phyloP scores from a whole-genome alignment of 805 yeast species.

The Clavispora vitiphila region DNA sequence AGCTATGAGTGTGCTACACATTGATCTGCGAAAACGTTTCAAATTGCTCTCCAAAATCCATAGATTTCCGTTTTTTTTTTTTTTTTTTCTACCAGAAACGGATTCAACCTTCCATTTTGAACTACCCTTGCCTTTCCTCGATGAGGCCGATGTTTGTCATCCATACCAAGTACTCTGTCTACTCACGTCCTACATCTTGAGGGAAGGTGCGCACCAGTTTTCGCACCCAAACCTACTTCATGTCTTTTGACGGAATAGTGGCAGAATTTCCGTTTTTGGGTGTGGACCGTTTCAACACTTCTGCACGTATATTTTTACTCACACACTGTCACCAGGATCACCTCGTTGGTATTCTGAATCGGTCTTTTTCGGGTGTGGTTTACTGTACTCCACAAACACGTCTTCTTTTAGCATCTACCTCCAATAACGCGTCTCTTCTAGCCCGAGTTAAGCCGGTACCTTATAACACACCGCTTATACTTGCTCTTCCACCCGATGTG shows the following conservation, averaged over 20 bases:
- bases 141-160: too few relatives aligned
- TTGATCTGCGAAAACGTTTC: too few relatives aligned
- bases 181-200: too few relatives aligned
- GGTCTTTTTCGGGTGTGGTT: slow-evolving; percentile 35
- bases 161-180: too few relatives aligned
- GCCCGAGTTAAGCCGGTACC: slow-evolving; percentile 16
- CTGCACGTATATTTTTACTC: slow-evolving; percentile 26
- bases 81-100: too few relatives aligned
- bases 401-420: slow-evolving; percentile 17
- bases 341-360: slow-evolving; percentile 40
- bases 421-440: slow-evolving; percentile 14
- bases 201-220: background rate
- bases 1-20: too few relatives aligned
- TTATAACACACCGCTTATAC: slow-evolving; percentile 15
- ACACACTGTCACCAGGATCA: slow-evolving; percentile 58
- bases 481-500: slow-evolving; percentile 14
- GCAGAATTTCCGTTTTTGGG: slow-evolving; percentile 46
- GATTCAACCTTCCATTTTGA: too few relatives aligned
- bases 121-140: too few relatives aligned
- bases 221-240: slow-evolving; percentile 8
- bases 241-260: slow-evolving; percentile 38
- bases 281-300: slow-evolving; percentile 29
- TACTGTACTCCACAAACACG: slow-evolving; percentile 45
- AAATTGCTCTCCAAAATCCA: too few relatives aligned
- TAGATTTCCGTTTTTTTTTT: too few relatives aligned